Conservation (phyloP, 805 yeast species). For the Sugiyamaella floridensis region DNA sequence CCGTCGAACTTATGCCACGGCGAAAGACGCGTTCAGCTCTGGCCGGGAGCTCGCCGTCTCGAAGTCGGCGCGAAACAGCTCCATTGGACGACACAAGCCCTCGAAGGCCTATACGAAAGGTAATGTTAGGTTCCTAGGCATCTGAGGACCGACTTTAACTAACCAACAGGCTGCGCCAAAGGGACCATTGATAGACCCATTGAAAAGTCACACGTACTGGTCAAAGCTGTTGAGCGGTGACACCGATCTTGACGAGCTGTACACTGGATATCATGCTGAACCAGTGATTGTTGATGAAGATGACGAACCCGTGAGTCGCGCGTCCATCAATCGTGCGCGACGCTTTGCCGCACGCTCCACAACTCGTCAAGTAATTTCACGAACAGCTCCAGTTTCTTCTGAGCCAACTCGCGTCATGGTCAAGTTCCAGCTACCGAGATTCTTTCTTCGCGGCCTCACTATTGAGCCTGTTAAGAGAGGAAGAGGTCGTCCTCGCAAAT, state of each 20-base stretch:
- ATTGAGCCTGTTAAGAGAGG: background rate
- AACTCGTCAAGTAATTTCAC: no score
- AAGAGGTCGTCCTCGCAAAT: background rate
- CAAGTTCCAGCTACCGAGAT: background rate
- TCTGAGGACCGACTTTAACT: background rate
- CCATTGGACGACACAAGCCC: background rate
- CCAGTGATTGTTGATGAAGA: background rate
- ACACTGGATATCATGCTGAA: background rate
- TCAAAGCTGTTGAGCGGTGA: constrained; percentile 7
- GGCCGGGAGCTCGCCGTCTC: background rate
- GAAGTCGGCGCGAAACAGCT: no score
- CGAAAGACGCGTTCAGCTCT: background rate
- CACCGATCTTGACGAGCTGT: background rate
- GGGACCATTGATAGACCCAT: constrained; percentile 17
- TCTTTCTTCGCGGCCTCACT: no score
- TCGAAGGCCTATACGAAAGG: background rate
- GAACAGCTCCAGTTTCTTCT: background rate
- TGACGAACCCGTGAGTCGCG: constrained; percentile 1
- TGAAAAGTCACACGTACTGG: constrained; percentile 15
- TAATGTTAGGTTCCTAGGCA: background rate
- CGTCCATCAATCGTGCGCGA: background rate
- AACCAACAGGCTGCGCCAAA: constrained; percentile 16
- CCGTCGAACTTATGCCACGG: background rate
- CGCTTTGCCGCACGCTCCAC: background rate
- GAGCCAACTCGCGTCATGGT: background rate